Conservation (phyloP, 139 green algal genomes). For the Edaphochlamys debaryana region DNA sequence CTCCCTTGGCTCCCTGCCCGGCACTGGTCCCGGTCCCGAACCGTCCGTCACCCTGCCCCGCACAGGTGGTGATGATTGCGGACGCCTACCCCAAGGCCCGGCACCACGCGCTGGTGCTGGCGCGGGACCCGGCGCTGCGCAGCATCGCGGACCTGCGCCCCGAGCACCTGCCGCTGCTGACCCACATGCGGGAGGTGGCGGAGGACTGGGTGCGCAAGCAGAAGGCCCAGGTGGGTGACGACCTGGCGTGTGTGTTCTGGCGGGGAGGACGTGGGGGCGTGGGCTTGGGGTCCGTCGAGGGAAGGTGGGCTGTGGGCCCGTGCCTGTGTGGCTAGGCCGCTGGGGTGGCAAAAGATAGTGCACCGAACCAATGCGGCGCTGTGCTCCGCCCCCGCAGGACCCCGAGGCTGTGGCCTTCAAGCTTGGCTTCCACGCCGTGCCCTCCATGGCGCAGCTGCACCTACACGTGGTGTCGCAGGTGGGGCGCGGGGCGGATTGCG, state of each 20-base stretch:
- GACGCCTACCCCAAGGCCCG: slow-evolving; percentile 79
- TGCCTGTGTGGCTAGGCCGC: no score
- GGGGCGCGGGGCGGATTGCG: not conserved
- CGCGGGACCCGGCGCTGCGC: slow-evolving; percentile 58
- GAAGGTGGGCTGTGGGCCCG: no score
- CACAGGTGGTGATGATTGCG: slow-evolving; percentile 61
- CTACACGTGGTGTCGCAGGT: slow-evolving; percentile 83
- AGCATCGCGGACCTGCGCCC: slow-evolving; percentile 52
- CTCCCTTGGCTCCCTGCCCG: no score
- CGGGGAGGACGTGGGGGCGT: no score
- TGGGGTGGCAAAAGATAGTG: no score
- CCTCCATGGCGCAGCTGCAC: slow-evolving; percentile 89
- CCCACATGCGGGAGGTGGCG: slow-evolving; percentile 70
- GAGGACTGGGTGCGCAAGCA: not conserved
- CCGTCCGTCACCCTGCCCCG: slow-evolving; percentile 9
- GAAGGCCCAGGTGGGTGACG: not conserved
- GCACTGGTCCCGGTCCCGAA: no score
- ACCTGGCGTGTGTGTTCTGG: not conserved
- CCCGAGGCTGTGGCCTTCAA: slow-evolving; percentile 48
- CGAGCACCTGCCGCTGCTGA: slow-evolving; percentile 68
- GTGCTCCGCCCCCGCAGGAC: slow-evolving; percentile 8
- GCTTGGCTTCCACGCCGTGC: slow-evolving; percentile 83
- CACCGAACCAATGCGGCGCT: no score
- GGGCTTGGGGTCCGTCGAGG: no score
- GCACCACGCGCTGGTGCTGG: slow-evolving; percentile 74